Evolutionary conservation across 2,329 filamentous ascomycete genomes (phyloP).

Genomic region (Teratosphaeria viscida): DNA sequence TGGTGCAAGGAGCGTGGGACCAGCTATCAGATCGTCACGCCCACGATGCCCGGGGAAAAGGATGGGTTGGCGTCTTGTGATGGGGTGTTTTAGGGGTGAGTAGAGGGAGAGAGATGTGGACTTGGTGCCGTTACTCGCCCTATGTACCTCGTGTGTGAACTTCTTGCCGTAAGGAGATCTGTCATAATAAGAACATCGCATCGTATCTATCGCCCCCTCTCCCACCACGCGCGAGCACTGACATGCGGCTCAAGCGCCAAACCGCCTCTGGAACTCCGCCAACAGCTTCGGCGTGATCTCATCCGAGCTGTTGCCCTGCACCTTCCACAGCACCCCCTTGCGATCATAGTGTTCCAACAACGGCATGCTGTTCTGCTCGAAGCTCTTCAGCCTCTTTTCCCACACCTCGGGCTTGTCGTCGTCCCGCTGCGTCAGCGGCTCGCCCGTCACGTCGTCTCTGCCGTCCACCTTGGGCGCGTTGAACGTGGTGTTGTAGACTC

Average conservation of each 20-base stretch:
- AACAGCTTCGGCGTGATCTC: constrained; percentile 91
- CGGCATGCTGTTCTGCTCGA: constrained; percentile 75
- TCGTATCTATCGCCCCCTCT: neutral
- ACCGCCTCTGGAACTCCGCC: constrained; percentile 68
- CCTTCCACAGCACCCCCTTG: constrained; percentile 74
- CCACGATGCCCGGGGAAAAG: too few species aligned
- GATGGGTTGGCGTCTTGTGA: too few species aligned
- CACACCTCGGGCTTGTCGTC: constrained; percentile 87
- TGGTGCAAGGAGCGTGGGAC: too few species aligned
- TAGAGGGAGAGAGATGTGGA: too few species aligned
- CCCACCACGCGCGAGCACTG: neutral
- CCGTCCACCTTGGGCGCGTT: constrained; percentile 73
- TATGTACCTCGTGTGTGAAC: too few species aligned
- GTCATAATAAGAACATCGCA: neutral
- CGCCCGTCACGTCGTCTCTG: constrained; percentile 82
- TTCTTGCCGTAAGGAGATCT: neutral
- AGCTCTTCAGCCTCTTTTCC: constrained; percentile 67
- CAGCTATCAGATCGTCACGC: too few species aligned
- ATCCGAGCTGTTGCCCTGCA: constrained; percentile 80
- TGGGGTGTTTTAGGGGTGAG: too few species aligned
- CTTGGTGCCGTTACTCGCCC: too few species aligned
- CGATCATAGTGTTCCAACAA: constrained; percentile 81
- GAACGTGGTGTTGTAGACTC: constrained; percentile 92
- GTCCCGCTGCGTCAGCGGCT: constrained; percentile 66
- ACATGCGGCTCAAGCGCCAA: constrained; percentile 31